phyloP scores from a whole-genome alignment of 306 rosid species.

The Cucurbita pepo region DNA sequence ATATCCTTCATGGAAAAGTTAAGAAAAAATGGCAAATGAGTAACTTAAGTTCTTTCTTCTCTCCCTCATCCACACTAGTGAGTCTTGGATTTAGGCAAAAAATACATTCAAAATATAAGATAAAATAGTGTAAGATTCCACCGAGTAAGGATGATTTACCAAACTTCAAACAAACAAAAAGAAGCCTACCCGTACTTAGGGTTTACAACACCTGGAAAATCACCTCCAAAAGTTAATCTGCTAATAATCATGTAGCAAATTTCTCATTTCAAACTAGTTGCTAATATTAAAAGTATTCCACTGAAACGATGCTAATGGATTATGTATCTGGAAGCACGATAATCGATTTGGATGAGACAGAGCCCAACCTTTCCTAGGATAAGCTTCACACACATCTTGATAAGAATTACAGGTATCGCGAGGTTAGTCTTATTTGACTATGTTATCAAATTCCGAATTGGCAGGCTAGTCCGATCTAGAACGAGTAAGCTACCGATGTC shows the following conservation, averaged over 20 bases:
- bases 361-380: constrained; percentile 85
- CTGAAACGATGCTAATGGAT: constrained; percentile 63
- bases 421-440: neutral
- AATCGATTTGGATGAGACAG: constrained; percentile 89
- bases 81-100: too few species aligned
- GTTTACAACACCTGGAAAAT: constrained; percentile 84
- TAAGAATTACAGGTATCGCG: constrained; percentile 34
- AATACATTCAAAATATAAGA: too few species aligned
- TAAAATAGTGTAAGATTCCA: constrained; percentile 92
- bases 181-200: constrained; percentile 67
- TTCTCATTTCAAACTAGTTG: neutral
- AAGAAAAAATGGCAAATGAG: too few species aligned
- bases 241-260: constrained; percentile 18
- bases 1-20: too few species aligned
- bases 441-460: neutral
- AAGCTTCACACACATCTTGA: constrained; percentile 97
- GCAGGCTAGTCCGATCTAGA: neutral
- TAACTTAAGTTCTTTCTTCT: too few species aligned
- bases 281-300: constrained; percentile 89
- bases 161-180: neutral
- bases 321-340: constrained; percentile 68
- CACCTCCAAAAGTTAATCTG: constrained; percentile 68
- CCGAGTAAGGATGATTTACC: constrained; percentile 18
- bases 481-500: neutral
- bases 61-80: too few species aligned